Percentiles rank a stretch among this genome's conserved stretches.
phyloP scores from a whole-genome alignment of 2,329 filamentous ascomycete species.

The Fusarium sp. region DNA sequence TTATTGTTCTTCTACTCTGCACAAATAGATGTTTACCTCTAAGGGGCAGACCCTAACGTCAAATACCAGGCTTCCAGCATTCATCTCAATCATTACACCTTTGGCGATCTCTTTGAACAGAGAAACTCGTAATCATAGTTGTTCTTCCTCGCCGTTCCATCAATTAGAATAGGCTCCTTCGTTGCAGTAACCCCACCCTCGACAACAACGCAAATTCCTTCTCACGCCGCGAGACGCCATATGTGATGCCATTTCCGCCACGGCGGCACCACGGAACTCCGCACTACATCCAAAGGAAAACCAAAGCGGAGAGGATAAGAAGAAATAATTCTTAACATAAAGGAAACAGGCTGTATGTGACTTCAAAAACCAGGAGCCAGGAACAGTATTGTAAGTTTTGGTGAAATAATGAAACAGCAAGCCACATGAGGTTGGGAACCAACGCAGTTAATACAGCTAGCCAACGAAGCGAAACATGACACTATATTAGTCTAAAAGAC shows the following conservation, averaged over 20 bases:
- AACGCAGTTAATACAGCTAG: slow-evolving; percentile 14
- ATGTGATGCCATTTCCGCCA: not conserved
- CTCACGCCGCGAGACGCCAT: slow-evolving; percentile 1
- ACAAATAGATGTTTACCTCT: slow-evolving; percentile 10
- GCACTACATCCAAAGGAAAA: slow-evolving; percentile 10
- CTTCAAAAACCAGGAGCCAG: slow-evolving; percentile 12
- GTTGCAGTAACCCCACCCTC: slow-evolving; percentile 9
- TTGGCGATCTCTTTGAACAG: slow-evolving; percentile 9
- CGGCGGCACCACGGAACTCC: slow-evolving; percentile 6
- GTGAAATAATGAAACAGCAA: not conserved
- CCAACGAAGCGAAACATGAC: slow-evolving; percentile 10
- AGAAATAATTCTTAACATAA: slow-evolving; percentile 13
- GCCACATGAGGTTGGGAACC: slow-evolving; percentile 6
- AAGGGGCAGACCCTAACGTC: slow-evolving; percentile 15
- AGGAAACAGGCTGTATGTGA: slow-evolving; percentile 17
- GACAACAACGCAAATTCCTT: slow-evolving; percentile 1
- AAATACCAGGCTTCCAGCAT: not conserved
- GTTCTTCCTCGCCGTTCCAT: slow-evolving; percentile 16
- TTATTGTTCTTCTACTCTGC: slow-evolving; percentile 22
- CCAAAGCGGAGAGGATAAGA: not conserved
- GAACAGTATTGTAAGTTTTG: slow-evolving; percentile 14
- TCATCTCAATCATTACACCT: slow-evolving; percentile 15
- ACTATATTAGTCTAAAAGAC: slow-evolving; percentile 28
- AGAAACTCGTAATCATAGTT: slow-evolving; percentile 20
- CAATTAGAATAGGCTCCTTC: not conserved